Evolutionary conservation across 352 stramenopile species (phyloP).

Genomic region (Pythium myriotylum): DNA sequence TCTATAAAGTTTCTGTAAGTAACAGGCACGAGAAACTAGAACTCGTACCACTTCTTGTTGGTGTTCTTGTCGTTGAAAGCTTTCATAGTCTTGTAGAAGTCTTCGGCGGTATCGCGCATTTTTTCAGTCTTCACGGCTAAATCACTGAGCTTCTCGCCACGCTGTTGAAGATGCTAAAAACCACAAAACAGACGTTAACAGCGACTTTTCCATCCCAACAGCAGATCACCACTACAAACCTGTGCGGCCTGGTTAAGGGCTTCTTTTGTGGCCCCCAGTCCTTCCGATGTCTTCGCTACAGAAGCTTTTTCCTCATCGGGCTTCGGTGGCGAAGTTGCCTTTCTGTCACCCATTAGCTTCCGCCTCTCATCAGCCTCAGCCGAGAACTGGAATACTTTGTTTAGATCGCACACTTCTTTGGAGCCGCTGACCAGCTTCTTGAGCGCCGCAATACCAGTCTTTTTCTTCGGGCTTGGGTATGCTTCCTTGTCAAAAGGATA

Average conservation of each 20-base stretch:
- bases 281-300: constrained; percentile 24
- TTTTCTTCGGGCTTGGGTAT: constrained; percentile 48
- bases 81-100: constrained; percentile 87
- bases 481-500: constrained; percentile 36
- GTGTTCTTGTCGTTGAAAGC: constrained; percentile 84
- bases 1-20: neutral
- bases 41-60: constrained; percentile 88
- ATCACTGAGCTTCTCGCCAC: constrained; percentile 77
- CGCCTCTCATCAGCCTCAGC: constrained; percentile 57
- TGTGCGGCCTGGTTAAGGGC: constrained; percentile 67
- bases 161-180: constrained; percentile 68
- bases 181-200: no score
- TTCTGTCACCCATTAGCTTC: constrained; percentile 57
- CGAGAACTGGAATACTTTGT: constrained; percentile 79
- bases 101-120: constrained; percentile 80
- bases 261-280: constrained; percentile 57
- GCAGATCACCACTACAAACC: constrained; percentile 39
- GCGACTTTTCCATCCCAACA: no score
- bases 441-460: constrained; percentile 57
- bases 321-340: constrained; percentile 14
- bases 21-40: constrained; percentile 30
- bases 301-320: constrained; percentile 16
- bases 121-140: constrained; percentile 79
- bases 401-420: constrained; percentile 68
- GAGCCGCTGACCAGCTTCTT: constrained; percentile 74